A percentile compares a stretch with the other conserved stretches of the same genome.
phyloP scores from a whole-genome alignment of 805 yeast species.

The Yarrowia sp. region DNA sequence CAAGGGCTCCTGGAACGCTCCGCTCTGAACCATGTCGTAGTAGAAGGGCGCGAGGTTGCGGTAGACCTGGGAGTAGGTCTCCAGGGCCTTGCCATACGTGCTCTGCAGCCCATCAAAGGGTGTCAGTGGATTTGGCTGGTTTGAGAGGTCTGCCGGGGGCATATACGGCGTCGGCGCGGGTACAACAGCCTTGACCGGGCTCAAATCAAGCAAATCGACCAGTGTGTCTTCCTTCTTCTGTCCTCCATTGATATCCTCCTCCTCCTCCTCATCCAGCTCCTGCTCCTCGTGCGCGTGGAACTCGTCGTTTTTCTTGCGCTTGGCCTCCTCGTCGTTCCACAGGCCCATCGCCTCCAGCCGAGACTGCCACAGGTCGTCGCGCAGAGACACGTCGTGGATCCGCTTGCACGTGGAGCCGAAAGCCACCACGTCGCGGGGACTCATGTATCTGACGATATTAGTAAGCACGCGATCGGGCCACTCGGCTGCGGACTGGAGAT shows the following conservation, averaged over 20 bases:
- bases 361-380: slow-evolving; percentile 41
- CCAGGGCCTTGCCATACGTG: slow-evolving; percentile 29
- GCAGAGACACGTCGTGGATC: background rate
- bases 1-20: slow-evolving; percentile 43
- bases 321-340: slow-evolving; percentile 24
- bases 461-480: slow-evolving; percentile 23
- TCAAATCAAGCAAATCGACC: slow-evolving; percentile 1
- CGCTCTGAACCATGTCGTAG: slow-evolving; percentile 45
- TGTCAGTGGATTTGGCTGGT: slow-evolving; percentile 25
- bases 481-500: slow-evolving; percentile 12
- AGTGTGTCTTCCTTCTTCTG: background rate
- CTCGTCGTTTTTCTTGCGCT: background rate
- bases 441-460: slow-evolving; percentile 4
- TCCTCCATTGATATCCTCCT: background rate
- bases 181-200: background rate
- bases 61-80: slow-evolving; percentile 36
- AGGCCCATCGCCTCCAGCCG: slow-evolving; percentile 42
- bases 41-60: slow-evolving; percentile 46
- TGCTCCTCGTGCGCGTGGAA: background rate
- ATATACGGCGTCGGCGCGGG: background rate
- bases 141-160: background rate
- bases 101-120: slow-evolving; percentile 29
- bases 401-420: slow-evolving; percentile 12
- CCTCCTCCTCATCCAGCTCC: slow-evolving; percentile 10
- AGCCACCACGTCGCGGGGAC: background rate